Base-by-base conservation (phyloP, 2,329 filamentous ascomycete species). In the Aspergillus glaucus region DNA sequence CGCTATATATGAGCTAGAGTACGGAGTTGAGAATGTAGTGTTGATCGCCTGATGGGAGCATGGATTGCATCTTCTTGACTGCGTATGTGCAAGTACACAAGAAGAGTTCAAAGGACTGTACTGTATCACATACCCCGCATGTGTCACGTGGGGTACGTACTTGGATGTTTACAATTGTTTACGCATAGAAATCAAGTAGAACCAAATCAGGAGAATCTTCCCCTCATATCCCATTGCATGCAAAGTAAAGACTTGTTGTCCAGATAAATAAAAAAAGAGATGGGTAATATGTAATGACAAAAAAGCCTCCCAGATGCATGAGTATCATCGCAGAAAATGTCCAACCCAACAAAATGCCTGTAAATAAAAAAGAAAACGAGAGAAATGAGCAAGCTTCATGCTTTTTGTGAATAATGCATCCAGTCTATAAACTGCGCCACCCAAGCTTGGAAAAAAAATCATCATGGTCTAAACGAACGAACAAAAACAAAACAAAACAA, bases 221-320 rank as follows among this genome's bases (percentile, higher is more conserved):
- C 12, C 26, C 26, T 30, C 8, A 30, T 30, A 30, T 30, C 10
- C 26, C 10, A 30, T 30, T 30, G 26, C 26, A 30, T 30, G 26
- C 26, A 30, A 30, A 28, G 26, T 28, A 28, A 28, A 30, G 26
- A 30, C 26, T 30, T 30, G 7, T 12, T 30, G 26, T 30, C 26
- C 26, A 30, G 26, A 30, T 12, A 12, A 12, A 10, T 30, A 17
- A 36, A 36, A 36, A 36, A 21, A 32, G 28, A 44, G n/a, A 17
- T 12, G 12, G 17, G 39, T 21, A 41, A 24, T 24, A 41, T 22
- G 44, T 45, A 34, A 39, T 28, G 41, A 30, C 55, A 30, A 60
- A 58, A 59, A 47, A 60, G 46, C 65, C 64, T 62, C 65, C 63
- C 62, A 64, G 59, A 67, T 67, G 65, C 65, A 63, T 64, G 57